Evolutionary conservation across 108 stramenopile species (phyloP).

Genomic region (Nitzschia palea): DNA sequence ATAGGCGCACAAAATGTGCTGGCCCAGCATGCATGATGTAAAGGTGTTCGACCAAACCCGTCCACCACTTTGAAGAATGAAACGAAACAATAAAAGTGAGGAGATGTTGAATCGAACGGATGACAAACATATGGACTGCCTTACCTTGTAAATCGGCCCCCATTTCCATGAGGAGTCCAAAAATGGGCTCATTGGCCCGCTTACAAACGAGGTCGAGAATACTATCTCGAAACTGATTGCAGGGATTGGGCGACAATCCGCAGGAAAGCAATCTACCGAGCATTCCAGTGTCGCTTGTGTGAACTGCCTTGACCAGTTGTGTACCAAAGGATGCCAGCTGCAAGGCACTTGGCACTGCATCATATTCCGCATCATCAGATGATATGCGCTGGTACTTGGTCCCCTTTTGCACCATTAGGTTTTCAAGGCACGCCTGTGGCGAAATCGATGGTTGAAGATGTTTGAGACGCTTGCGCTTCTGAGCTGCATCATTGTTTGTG

Average conservation of each 20-base stretch:
- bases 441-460: not conserved
- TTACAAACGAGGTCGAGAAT: conserved; percentile 82
- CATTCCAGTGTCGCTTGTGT: conserved; percentile 51
- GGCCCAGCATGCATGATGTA: conserved; percentile 60
- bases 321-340: conserved; percentile 84
- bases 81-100: not conserved
- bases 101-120: not conserved
- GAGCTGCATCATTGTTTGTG: not conserved
- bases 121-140: not conserved
- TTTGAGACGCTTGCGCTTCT: conserved; percentile 3
- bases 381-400: conserved; percentile 12
- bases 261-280: conserved; percentile 52
- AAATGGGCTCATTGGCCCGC: conserved; percentile 51
- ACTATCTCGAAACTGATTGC: conserved; percentile 88
- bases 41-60: conserved; percentile 53
- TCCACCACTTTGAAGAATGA: conserved; percentile 36
- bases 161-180: conserved; percentile 55
- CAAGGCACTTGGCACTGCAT: conserved; percentile 67
- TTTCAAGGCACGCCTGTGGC: conserved; percentile 6
- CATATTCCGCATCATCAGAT: conserved; percentile 53
- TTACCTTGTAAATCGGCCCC: conserved; percentile 46
- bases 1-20: conserved; percentile 26
- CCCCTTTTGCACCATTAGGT: not conserved
- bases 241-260: conserved; percentile 82
- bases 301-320: conserved; percentile 70